Percentiles rank a stretch among this genome's conserved stretches.
These are phyloP conservation scores for Aphanoascus verrucosus DNA, from an alignment of 2,329 filamentous ascomycete species.

Conservation along the genomic window DNA sequence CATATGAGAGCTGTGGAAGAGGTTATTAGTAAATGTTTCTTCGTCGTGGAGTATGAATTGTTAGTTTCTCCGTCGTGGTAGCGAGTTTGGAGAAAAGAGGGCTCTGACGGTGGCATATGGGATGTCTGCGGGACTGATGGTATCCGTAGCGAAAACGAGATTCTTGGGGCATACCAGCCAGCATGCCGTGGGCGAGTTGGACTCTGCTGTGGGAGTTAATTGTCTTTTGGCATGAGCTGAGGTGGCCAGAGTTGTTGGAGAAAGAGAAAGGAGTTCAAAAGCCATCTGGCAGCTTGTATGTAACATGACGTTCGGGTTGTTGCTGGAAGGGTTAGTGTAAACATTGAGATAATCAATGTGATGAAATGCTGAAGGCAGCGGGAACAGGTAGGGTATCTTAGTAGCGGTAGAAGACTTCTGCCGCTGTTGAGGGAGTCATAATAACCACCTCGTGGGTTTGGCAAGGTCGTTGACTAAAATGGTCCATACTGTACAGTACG, in stretches of 20 bases:
- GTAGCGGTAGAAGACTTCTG: no score
- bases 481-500: no score
- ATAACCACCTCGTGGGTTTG: no score
- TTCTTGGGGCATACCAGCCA: not conserved
- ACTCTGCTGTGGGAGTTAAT: not conserved
- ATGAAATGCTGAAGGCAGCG: no score
- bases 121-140: not conserved
- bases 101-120: not conserved
- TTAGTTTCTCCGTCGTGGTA: not conserved
- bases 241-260: not conserved
- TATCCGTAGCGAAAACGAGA: not conserved
- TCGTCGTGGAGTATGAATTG: constrained; percentile 1
- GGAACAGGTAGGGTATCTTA: no score
- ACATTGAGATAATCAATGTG: no score
- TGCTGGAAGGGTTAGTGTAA: no score
- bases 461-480: no score
- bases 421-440: no score
- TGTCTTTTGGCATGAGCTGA: not conserved
- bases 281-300: not conserved
- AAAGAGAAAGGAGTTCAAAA: not conserved
- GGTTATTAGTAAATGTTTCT: constrained; percentile 6
- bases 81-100: not conserved
- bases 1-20: not conserved
- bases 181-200: not conserved
- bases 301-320: not conserved